A percentile compares a stretch with the other conserved stretches of the same genome.
phyloP scores from a whole-genome alignment of 78 protist genomes.

The Goniomonas avonlea region DNA sequence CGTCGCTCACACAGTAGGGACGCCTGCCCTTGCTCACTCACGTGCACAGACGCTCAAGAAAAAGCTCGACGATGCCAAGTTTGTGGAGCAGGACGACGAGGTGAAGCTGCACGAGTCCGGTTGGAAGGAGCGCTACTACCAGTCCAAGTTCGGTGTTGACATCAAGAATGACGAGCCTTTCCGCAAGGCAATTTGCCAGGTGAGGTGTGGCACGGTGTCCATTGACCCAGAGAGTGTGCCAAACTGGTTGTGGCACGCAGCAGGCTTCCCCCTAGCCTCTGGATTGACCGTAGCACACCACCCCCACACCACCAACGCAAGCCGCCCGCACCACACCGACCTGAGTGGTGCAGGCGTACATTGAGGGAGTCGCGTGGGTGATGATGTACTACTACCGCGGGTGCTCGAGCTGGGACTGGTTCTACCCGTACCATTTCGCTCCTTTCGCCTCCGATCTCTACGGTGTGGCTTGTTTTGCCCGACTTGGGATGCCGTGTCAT shows the following conservation, averaged over 20 bases:
- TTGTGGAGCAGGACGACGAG: slow-evolving; percentile 27
- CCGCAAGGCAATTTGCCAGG: background rate
- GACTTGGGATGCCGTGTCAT: background rate
- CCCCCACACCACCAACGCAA: too few species aligned
- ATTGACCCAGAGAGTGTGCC: too few species aligned
- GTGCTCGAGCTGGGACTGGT: slow-evolving; percentile 92
- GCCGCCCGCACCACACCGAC: too few species aligned
- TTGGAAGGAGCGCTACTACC: slow-evolving; percentile 86
- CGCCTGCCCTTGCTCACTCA: too few species aligned
- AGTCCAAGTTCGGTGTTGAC: slow-evolving; percentile 45
- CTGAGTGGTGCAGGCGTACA: slow-evolving; percentile 42
- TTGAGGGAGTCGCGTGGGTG: slow-evolving; percentile 92
- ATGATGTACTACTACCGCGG: slow-evolving; percentile 90
- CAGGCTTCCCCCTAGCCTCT: too few species aligned
- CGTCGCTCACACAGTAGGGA: too few species aligned
- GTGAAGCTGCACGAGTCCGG: slow-evolving; percentile 62
- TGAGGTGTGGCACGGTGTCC: too few species aligned
- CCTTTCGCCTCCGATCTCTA: slow-evolving; percentile 78
- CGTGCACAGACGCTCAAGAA: slow-evolving; percentile 1
- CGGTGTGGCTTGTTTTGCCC: too few species aligned
- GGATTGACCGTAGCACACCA: too few species aligned
- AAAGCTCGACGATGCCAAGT: background rate
- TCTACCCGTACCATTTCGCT: slow-evolving; percentile 91
- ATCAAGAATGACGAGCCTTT: background rate
- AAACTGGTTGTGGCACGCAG: too few species aligned